These are phyloP conservation scores for Diaporthe ampelina DNA, from an alignment of 2,329 filamentous ascomycete genomes.

Conservation along the genomic window DNA sequence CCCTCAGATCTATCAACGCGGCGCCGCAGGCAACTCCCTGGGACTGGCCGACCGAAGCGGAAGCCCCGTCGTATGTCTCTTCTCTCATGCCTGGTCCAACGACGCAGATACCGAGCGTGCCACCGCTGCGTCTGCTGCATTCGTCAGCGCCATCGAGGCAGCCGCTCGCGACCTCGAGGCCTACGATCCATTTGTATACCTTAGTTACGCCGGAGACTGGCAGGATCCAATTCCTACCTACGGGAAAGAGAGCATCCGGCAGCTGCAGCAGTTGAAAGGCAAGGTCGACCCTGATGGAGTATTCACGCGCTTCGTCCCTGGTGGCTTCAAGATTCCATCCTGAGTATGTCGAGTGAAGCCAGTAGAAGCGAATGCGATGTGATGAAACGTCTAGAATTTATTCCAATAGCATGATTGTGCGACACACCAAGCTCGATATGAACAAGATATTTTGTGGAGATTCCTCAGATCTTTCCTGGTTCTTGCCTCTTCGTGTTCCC, in stretches of 20 bases:
- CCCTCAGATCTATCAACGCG: constrained; percentile 26
- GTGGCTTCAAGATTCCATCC: constrained; percentile 44
- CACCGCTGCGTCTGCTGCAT: background rate
- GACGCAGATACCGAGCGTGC: constrained; percentile 2
- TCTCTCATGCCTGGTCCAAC: background rate
- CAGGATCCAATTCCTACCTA: constrained; percentile 45
- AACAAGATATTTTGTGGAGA: no score
- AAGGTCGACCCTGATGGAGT: constrained; percentile 43
- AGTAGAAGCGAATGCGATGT: no score
- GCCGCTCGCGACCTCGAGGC: constrained; percentile 12
- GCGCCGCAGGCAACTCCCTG: background rate
- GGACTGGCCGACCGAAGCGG: constrained; percentile 9
- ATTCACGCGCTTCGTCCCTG: constrained; percentile 42
- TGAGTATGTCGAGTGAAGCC: no score
- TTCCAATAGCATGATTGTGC: no score
- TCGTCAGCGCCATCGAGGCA: background rate
- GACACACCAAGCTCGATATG: no score
- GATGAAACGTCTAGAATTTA: no score
- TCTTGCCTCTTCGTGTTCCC: no score
- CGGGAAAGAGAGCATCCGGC: constrained; percentile 39
- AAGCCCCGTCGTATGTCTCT: constrained; percentile 6
- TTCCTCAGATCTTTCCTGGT: no score
- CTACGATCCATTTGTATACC: constrained; percentile 33
- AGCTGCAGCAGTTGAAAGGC: constrained; percentile 36
- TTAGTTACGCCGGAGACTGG: constrained; percentile 42